Evolutionary conservation across 805 yeast species (phyloP), one percentile per base, ranked within the genome.

Genomic region (Zygosaccharomyces pseudorouxii): DNA sequence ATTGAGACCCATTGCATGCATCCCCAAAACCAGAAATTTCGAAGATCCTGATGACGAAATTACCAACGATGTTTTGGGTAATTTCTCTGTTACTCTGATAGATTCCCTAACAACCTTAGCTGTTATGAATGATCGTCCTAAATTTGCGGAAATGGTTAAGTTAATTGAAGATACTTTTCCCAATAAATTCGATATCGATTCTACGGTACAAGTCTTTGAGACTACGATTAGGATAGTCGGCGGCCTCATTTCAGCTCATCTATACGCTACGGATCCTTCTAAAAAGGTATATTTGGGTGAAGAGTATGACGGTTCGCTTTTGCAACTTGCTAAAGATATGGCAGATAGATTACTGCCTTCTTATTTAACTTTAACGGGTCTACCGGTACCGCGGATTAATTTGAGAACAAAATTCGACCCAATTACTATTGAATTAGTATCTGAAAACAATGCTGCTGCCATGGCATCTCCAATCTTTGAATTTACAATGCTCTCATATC

Each of bases 151-250:
- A 19, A 70, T 77, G 33, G 71, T 79, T 5, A 60, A 65, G 0
- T 58, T 76, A 19, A 69, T 80, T 8, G 64, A 64, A 10, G 59
- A 64, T 2, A 68, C 70, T 35, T 65, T 71, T 8, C 53, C 54
- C 6, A 28, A 37, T n/a, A 60, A 71, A 42, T 88, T 88, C 60
- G 74, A 79, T 35, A 73, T 79, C 35, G 80, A 87, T 51, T 76
- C 89, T 8, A 79, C 82, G 1, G 84, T 90, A 0, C 97, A 90
- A 60, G 95, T 90, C 1, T 90, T 90, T 64, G 98, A 90, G 64
- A 77, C 86, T 3, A 80, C 89, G 4, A 90, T 92, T 14, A 69
- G 98, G 35, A 78, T 87, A 1, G 61, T 90, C 22, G 98, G 98
- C 0, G 89, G 96, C 0, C 70, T 90, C 27, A 60, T 90, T 19